Percentiles rank a stretch among this genome's conserved stretches.
These are phyloP conservation scores for Pyrus pyrifolia DNA, from an alignment of 306 rosid genomes.

Conservation along the genomic window DNA sequence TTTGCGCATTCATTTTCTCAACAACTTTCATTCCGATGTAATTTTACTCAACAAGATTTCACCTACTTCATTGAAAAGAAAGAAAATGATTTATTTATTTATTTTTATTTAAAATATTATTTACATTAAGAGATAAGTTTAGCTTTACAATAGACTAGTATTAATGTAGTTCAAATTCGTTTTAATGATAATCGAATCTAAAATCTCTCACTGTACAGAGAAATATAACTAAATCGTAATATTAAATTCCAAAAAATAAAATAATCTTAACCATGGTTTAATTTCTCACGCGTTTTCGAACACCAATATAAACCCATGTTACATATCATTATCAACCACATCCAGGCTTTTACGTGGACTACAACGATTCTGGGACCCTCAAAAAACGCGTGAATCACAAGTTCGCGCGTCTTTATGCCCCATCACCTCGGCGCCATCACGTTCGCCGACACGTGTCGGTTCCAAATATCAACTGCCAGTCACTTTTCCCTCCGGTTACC, in stretches of 20 bases:
- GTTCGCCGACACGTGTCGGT: constrained; percentile 25
- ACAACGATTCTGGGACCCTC: background rate
- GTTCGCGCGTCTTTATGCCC: constrained; percentile 23
- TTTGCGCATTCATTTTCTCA: background rate
- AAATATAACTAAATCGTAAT: too few species aligned
- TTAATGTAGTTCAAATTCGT: accelerated
- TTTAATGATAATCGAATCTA: accelerated
- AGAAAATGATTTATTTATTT: background rate
- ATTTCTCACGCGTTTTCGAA: constrained; percentile 20
- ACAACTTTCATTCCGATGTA: too few species aligned
- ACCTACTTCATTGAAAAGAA: too few species aligned
- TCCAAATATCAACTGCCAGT: background rate
- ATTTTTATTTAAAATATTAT: too few species aligned
- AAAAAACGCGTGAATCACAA: constrained; percentile 15
- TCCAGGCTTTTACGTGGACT: background rate
- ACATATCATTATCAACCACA: background rate
- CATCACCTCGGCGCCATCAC: constrained; percentile 5
- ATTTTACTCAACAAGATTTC: background rate
- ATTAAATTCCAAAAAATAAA: accelerated
- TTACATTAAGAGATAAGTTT: too few species aligned
- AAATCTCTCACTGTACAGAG: accelerated
- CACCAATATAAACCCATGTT: background rate
- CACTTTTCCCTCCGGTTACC: background rate
- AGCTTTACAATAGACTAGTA: accelerated
- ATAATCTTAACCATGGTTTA: background rate